These are phyloP conservation scores for Kwoniella shandongensis DNA, from an alignment of 768 basidiomycete genomes.

Conservation along the genomic window DNA sequence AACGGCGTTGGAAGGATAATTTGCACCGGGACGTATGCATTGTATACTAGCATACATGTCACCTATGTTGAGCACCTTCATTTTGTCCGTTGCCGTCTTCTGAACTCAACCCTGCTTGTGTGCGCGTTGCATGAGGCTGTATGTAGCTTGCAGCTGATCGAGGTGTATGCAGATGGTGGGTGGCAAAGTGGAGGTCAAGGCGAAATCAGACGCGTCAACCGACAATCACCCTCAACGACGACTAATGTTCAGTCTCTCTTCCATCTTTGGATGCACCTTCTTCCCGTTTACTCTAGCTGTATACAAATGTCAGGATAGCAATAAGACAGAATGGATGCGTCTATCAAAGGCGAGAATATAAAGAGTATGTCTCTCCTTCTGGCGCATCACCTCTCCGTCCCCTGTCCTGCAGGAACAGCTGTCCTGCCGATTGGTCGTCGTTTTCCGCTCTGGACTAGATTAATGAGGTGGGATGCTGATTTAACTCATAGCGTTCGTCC, in stretches of 20 bases:
- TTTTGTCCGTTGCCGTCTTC: too few species aligned
- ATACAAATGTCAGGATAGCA: background rate
- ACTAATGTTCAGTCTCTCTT: background rate
- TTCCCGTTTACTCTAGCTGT: background rate
- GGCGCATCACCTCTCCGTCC: background rate
- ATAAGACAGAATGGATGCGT: slow-evolving; percentile 13
- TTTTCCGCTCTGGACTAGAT: too few species aligned
- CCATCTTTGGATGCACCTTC: background rate
- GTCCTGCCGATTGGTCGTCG: too few species aligned
- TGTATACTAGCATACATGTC: too few species aligned
- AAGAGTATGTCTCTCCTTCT: slow-evolving; percentile 8
- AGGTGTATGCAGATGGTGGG: too few species aligned
- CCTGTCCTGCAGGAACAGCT: too few species aligned
- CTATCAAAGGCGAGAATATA: slow-evolving; percentile 19
- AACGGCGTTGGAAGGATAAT: background rate
- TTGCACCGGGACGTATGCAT: too few species aligned
- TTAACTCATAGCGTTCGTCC: slow-evolving; percentile 44
- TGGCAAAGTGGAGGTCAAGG: background rate
- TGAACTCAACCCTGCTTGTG: too few species aligned
- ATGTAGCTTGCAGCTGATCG: too few species aligned
- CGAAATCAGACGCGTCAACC: background rate
- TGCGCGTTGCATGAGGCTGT: too few species aligned
- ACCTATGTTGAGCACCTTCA: too few species aligned
- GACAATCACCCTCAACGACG: background rate
- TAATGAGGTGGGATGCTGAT: too few species aligned